These are phyloP conservation scores for Starmerella tilneyi DNA, from an alignment of 805 yeast species.

Conservation along the genomic window DNA sequence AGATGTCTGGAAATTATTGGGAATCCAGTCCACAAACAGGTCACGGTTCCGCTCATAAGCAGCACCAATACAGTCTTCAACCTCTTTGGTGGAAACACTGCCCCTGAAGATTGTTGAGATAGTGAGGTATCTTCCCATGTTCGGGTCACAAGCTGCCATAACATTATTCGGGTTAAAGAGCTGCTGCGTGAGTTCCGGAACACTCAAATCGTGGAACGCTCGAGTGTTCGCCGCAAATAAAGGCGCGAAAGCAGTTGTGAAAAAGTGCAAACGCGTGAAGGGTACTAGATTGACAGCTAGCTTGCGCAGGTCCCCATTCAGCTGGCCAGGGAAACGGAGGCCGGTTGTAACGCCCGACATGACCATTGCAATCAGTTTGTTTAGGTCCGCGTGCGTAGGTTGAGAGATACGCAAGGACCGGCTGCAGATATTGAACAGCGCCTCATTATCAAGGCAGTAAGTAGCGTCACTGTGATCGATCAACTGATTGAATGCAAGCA, in stretches of 20 bases:
- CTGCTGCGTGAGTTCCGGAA: constrained; percentile 90
- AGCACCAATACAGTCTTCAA: constrained; percentile 85
- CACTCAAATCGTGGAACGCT: constrained; percentile 75
- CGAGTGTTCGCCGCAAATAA: constrained; percentile 70
- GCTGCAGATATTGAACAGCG: constrained; percentile 80
- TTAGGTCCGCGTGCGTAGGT: constrained; percentile 72
- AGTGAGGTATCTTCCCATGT: constrained; percentile 83
- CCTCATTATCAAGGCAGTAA: constrained; percentile 92
- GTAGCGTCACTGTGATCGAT: constrained; percentile 89
- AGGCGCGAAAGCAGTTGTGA: constrained; percentile 94
- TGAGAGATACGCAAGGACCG: constrained; percentile 69
- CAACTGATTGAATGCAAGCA: constrained; percentile 82
- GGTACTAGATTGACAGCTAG: constrained; percentile 92
- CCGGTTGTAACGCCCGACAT: constrained; percentile 97
- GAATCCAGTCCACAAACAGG: constrained; percentile 92
- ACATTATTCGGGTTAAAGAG: constrained; percentile 85
- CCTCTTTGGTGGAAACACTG: constrained; percentile 85
- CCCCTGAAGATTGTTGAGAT: constrained; percentile 94
- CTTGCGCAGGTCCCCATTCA: constrained; percentile 85
- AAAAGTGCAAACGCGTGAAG: constrained; percentile 91
- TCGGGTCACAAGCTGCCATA: constrained; percentile 95
- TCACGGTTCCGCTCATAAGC: constrained; percentile 75
- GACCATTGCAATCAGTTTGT: constrained; percentile 75
- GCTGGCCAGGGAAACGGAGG: constrained; percentile 89
- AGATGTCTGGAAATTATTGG: constrained; percentile 90